A percentile compares a stretch with the other conserved stretches of the same genome.
These are phyloP conservation scores for Oleoguttula mirabilis DNA, from an alignment of 495 filamentous ascomycete species.

Conservation along the genomic window DNA sequence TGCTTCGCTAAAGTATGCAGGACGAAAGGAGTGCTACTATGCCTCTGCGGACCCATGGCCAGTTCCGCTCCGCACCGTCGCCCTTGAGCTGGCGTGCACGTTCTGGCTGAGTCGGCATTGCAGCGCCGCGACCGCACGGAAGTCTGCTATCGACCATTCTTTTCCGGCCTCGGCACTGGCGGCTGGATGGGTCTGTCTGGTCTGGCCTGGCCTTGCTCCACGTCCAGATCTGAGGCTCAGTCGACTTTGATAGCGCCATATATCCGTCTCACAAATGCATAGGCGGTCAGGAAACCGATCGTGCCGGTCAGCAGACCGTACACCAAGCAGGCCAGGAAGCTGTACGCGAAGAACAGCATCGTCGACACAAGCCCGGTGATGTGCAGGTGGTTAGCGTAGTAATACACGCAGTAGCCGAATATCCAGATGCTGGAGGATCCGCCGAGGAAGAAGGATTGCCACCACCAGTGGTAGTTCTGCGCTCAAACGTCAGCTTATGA, in stretches of 20 bases:
- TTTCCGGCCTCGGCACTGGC: too few species aligned
- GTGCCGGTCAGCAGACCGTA: constrained; percentile 80
- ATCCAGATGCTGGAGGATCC: constrained; percentile 74
- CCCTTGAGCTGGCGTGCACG: too few species aligned
- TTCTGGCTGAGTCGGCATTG: too few species aligned
- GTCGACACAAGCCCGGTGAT: constrained; percentile 71
- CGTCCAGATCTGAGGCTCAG: too few species aligned
- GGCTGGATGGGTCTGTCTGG: too few species aligned
- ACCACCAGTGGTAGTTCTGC: constrained; percentile 92
- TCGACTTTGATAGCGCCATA: constrained; percentile 51
- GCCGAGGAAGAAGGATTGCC: constrained; percentile 80
- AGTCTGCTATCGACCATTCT: too few species aligned
- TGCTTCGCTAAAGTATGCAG: too few species aligned
- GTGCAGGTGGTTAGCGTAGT: constrained; percentile 71
- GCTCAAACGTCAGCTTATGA: constrained; percentile 2
- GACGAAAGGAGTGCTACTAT: too few species aligned
- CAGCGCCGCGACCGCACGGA: too few species aligned
- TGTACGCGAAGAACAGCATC: constrained; percentile 80
- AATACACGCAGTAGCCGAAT: constrained; percentile 76
- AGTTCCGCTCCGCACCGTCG: too few species aligned
- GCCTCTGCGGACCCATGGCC: too few species aligned
- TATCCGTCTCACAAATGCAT: constrained; percentile 79
- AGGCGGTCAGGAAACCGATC: constrained; percentile 76
- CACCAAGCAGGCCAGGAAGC: constrained; percentile 64
- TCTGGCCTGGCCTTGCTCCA: too few species aligned